Evolutionary conservation across 78 protist genomes (phyloP).

Genomic region (Capsaspora owczarzaki): DNA sequence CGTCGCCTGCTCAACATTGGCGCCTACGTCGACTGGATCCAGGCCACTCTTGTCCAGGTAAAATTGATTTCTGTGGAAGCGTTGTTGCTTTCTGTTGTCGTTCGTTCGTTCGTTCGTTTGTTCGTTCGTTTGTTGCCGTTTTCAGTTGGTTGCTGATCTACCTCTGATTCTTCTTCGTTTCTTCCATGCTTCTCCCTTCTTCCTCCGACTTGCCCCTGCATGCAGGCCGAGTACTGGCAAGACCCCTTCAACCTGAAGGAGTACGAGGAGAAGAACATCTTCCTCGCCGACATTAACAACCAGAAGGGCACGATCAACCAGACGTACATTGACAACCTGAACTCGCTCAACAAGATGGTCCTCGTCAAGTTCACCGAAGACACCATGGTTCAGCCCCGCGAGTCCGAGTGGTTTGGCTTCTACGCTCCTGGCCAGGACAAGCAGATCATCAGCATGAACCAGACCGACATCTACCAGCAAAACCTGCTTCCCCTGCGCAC

Average conservation of each 20-base stretch:
- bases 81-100: no score
- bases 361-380: constrained; percentile 47
- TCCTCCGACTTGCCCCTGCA: neutral
- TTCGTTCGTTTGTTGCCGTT: neutral
- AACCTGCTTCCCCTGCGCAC: neutral
- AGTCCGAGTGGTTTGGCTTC: constrained; percentile 29
- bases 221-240: constrained; percentile 59
- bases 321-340: constrained; percentile 45
- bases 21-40: constrained; percentile 36
- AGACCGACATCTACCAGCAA: neutral
- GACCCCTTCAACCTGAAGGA: neutral
- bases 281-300: constrained; percentile 60
- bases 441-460: neutral
- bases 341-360: constrained; percentile 37
- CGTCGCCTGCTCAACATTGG: constrained; percentile 29
- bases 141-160: neutral
- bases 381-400: constrained; percentile 60
- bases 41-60: constrained; percentile 35
- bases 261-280: constrained; percentile 31
- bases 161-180: neutral
- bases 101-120: no score
- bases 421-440: neutral
- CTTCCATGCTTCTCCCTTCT: neutral
- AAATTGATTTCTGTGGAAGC: no score
- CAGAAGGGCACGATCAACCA: constrained; percentile 31